Percentiles rank a stretch among this genome's conserved stretches.
phyloP scores from a whole-genome alignment of 208 protist genomes.

The Leishmania martiniquensis region DNA sequence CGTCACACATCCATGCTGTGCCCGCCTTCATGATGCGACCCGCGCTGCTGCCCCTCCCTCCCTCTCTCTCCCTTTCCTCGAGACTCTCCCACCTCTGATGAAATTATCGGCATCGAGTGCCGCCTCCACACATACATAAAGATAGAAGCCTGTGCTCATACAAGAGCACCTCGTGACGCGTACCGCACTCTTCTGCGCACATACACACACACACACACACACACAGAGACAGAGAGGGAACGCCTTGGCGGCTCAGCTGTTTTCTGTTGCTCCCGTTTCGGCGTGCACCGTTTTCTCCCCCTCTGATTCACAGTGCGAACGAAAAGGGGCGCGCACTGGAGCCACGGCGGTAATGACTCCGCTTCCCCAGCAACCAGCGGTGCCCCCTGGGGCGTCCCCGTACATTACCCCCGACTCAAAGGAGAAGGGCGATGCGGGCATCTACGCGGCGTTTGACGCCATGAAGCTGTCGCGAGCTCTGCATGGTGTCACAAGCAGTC shows the following conservation, averaged over 20 bases:
- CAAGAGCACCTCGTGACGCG: not conserved
- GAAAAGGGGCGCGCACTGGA: not conserved
- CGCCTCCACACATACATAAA: not conserved
- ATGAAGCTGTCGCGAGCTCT: conserved; percentile 59
- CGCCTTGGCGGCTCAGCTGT: no score
- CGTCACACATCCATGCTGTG: no score
- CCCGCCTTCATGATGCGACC: no score
- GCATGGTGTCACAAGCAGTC: conserved; percentile 65
- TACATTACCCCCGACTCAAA: conserved; percentile 51
- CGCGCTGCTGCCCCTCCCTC: not conserved
- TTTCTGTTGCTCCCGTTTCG: not conserved
- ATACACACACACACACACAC: not conserved
- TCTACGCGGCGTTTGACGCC: conserved; percentile 81
- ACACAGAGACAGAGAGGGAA: no score
- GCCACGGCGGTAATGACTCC: not conserved
- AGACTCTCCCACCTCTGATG: not conserved
- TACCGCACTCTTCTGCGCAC: not conserved
- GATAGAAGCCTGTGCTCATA: no score
- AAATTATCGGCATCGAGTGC: not conserved
- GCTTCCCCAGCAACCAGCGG: not conserved
- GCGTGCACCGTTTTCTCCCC: not conserved
- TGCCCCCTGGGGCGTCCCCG: not conserved
- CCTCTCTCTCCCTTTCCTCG: not conserved
- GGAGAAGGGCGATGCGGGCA: conserved; percentile 73
- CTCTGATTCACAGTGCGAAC: not conserved